phyloP scores from a whole-genome alignment of 2,329 filamentous ascomycete species.

The Sordariomycetes sp. region DNA sequence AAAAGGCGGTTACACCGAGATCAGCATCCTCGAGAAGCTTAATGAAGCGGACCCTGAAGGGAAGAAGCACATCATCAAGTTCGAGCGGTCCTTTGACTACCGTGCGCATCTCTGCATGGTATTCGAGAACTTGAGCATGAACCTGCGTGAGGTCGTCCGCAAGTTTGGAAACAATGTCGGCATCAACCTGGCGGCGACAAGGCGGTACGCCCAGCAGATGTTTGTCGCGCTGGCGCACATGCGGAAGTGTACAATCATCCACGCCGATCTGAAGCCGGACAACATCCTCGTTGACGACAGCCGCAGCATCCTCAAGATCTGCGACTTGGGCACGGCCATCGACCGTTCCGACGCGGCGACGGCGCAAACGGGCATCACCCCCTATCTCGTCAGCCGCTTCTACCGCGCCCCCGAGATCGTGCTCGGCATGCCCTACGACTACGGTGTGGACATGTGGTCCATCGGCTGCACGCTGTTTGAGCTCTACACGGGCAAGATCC shows the following conservation, averaged over 20 bases:
- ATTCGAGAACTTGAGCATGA: slow-evolving; percentile 91
- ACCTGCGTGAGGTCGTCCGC: slow-evolving; percentile 86
- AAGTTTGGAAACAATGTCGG: slow-evolving; percentile 94
- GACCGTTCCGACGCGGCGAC: slow-evolving; percentile 69
- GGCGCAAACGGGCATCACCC: slow-evolving; percentile 75
- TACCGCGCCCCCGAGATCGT: slow-evolving; percentile 97
- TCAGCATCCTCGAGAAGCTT: slow-evolving; percentile 83
- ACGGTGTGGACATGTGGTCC: slow-evolving; percentile 94
- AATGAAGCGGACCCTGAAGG: slow-evolving; percentile 79
- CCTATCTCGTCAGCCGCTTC: slow-evolving; percentile 93
- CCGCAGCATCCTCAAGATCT: slow-evolving; percentile 82
- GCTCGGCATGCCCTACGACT: slow-evolving; percentile 91
- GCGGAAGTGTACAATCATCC: slow-evolving; percentile 85
- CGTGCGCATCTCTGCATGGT: slow-evolving; percentile 94
- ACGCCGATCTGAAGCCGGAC: slow-evolving; percentile 95
- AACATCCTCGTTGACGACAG: slow-evolving; percentile 87
- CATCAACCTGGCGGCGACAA: slow-evolving; percentile 79
- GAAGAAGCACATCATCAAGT: slow-evolving; percentile 83
- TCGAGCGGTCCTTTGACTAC: slow-evolving; percentile 84
- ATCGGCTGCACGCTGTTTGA: slow-evolving; percentile 96
- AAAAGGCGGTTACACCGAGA: slow-evolving; percentile 90
- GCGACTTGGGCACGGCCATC: slow-evolving; percentile 92
- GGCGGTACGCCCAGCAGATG: slow-evolving; percentile 87
- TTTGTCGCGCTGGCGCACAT: slow-evolving; percentile 83
- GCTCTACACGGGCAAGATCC: slow-evolving; percentile 92